These are phyloP conservation scores for Scutellaria minor DNA, from an alignment of 257 asterid species.

Conservation along the genomic window DNA sequence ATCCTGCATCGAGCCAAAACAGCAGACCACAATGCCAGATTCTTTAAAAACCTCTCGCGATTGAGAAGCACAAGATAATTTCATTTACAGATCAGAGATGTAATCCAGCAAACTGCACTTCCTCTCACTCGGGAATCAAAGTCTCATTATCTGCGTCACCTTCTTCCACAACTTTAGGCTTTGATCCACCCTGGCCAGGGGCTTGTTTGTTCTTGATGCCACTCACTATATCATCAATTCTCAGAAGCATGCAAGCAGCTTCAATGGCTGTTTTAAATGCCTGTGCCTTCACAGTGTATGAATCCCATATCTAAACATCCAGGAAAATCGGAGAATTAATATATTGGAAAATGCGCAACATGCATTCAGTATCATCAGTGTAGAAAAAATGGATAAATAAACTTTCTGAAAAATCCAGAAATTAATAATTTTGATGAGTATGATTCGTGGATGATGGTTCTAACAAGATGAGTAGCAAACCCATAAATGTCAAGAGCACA, in stretches of 20 bases:
- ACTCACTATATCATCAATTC: slow-evolving; percentile 93
- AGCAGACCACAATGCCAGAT: slow-evolving; percentile 26
- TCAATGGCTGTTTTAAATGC: slow-evolving; percentile 95
- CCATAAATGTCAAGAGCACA: background rate
- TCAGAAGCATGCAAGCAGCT: slow-evolving; percentile 96
- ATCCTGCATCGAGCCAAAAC: slow-evolving; percentile 31
- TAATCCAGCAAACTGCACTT: slow-evolving; percentile 10
- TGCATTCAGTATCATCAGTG: background rate
- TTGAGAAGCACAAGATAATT: slow-evolving; percentile 22
- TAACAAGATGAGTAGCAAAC: background rate
- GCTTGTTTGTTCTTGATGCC: slow-evolving; percentile 94
- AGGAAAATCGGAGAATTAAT: slow-evolving; percentile 12
- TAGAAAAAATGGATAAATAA: too few species aligned
- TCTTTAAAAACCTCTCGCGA: background rate
- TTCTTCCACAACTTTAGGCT: slow-evolving; percentile 76
- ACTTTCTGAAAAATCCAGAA: background rate
- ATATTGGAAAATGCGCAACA: background rate
- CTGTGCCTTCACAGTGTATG: slow-evolving; percentile 89
- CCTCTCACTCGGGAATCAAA: slow-evolving; percentile 75
- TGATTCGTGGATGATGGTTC: background rate
- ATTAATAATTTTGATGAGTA: background rate
- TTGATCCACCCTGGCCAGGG: slow-evolving; percentile 71
- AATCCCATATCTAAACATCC: slow-evolving; percentile 84
- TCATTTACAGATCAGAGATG: slow-evolving; percentile 33
- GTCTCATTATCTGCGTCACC: slow-evolving; percentile 93